Conservation (phyloP, 2,329 filamentous ascomycete genomes). For the Trichoderma sp. region DNA sequence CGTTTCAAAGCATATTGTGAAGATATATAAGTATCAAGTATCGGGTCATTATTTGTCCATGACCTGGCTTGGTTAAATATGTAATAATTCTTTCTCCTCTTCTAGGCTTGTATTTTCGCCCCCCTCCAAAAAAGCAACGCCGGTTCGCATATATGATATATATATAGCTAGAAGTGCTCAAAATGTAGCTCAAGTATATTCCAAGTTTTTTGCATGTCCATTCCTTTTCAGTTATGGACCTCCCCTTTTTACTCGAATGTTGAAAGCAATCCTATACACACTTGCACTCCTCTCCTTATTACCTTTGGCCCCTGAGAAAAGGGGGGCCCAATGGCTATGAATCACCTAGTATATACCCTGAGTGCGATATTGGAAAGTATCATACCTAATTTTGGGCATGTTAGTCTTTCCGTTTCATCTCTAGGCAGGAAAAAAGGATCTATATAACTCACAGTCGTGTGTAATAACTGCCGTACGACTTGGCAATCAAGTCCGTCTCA, state of each 20-base stretch:
- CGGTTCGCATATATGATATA: background rate
- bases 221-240: background rate
- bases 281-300: background rate
- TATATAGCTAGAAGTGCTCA: background rate
- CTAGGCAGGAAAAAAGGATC: background rate
- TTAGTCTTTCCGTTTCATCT: constrained; percentile 5
- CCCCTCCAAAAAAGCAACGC: background rate
- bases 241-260: background rate
- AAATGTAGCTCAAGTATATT: background rate
- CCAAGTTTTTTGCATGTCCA: background rate
- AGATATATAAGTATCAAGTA: background rate
- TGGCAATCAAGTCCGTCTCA: constrained; percentile 73
- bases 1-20: background rate
- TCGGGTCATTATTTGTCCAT: background rate
- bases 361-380: constrained; percentile 84
- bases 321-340: too few species aligned
- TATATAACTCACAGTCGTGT: constrained; percentile 66
- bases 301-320: too few species aligned
- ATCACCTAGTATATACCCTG: constrained; percentile 72
- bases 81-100: background rate
- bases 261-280: background rate
- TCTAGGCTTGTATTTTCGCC: background rate
- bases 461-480: constrained; percentile 83
- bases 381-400: constrained; percentile 54
- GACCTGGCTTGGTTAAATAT: background rate